Base-by-base conservation (phyloP, 108 stramenopile genomes). In the Conticribra guillardii region DNA sequence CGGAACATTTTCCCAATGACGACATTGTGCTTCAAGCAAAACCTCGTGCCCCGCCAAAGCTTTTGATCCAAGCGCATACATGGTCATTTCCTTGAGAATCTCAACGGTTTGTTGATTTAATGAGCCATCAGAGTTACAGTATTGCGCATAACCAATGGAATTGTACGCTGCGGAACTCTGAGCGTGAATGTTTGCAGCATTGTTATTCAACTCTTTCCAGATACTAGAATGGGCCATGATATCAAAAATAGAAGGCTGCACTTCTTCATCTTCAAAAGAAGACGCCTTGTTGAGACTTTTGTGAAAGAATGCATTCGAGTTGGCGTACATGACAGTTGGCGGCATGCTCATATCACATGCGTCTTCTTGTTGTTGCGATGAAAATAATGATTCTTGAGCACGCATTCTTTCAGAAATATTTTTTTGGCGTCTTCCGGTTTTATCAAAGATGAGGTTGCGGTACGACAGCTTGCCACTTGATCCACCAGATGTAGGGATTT, bases 381-480 rank as follows among this genome's bases (percentile, higher is more conserved):
- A 71, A 63, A 91, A 94, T 18, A 94, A 49, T 0, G 90, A 91
- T 61, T 94, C 93, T 49, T 89, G 88, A 5, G 93, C 93, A 31
- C 93, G 76, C 48, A 85, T 81, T 19, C 87, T 64, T 64, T 95
- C 94, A 0, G 91, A 87, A 44, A 89, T 80, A 62, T 85, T 89
- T 29, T 78, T 77, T 22, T 85, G 87, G 18, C 77, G 73, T 2
- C 86, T 82, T 18, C 82, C 82, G 32, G n/a, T n/a, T n/a, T 60
- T 81, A n/a, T 90, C 93, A 73, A 91, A 91, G 45, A 95, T 92
- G 26, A 95, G 81, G 46, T 81, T 89, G 3, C 91, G 84, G 54
- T 92, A 95, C 3, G 88, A 86, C 0, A 90, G 80, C 73, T 95
- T 95, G 59, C 76, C 60, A 1, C 70, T 53, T 4, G 66, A 71